Conservation (phyloP, 2,329 filamentous ascomycete genomes). For the Aspergillus viridinutans region DNA sequence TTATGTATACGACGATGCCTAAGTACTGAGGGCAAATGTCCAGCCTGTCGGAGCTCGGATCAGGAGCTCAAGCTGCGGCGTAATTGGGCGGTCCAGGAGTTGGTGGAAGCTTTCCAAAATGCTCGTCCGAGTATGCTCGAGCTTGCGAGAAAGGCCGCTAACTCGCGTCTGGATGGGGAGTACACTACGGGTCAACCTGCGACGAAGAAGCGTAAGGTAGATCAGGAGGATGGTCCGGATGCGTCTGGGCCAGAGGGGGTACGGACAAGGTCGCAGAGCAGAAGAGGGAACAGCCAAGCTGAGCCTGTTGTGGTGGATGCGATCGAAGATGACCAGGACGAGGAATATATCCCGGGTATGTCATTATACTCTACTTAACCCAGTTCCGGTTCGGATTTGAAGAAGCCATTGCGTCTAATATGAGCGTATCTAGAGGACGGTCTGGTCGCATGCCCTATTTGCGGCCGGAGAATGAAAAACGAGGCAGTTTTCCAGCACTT, state of each 20-base stretch:
- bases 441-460: conserved; percentile 79
- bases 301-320: conserved; percentile 21
- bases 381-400: background rate
- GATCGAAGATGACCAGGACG: conserved; percentile 41
- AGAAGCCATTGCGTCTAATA: background rate
- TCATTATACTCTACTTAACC: background rate
- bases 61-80: conserved; percentile 80
- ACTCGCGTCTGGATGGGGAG: conserved; percentile 50
- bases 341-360: conserved; percentile 35
- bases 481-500: conserved; percentile 75
- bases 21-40: conserved; percentile 79
- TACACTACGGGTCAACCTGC: conserved; percentile 25
- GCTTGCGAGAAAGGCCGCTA: conserved; percentile 55
- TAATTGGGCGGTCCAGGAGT: conserved; percentile 80
- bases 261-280: conserved; percentile 34
- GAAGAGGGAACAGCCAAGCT: conserved; percentile 11
- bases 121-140: conserved; percentile 60
- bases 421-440: conserved; percentile 58
- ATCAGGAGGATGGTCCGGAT: conserved; percentile 32
- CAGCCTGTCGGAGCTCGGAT: conserved; percentile 71
- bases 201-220: conserved; percentile 35
- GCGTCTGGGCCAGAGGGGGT: conserved; percentile 24
- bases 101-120: conserved; percentile 71
- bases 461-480: conserved; percentile 72
- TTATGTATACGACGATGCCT: conserved; percentile 87